These are phyloP conservation scores for Arabidopsis suecica DNA, from an alignment of 345 rosid species.

Conservation along the genomic window DNA sequence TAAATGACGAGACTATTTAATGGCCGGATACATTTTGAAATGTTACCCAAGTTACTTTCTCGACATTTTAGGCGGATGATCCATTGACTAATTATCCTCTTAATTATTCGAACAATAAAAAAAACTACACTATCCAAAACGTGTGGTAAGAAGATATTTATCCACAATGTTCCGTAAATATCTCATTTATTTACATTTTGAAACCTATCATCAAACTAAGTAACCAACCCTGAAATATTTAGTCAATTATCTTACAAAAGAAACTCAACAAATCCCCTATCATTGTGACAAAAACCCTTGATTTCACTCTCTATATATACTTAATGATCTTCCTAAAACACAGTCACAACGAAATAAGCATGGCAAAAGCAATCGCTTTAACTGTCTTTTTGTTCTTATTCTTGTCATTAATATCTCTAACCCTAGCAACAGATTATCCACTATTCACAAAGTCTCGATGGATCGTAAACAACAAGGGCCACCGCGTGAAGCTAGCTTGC, in stretches of 20 bases:
- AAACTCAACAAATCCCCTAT: conserved; percentile 29
- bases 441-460: conserved; percentile 61
- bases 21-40: not conserved
- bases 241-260: conserved; percentile 16
- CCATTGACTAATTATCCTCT: conserved; percentile 5
- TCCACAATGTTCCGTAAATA: conserved; percentile 31
- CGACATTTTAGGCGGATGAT: conserved; percentile 23
- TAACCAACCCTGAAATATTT: not conserved
- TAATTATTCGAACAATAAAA: conserved; percentile 3
- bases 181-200: not conserved
- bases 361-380: conserved; percentile 19
- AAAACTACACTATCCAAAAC: conserved; percentile 8
- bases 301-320: not conserved
- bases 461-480: conserved; percentile 58
- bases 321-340: not conserved
- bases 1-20: not conserved
- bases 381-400: conserved; percentile 10
- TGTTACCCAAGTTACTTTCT: not conserved
- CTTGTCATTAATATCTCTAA: conserved; percentile 18
- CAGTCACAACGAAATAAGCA: conserved; percentile 25
- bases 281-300: conserved; percentile 10
- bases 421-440: conserved; percentile 41
- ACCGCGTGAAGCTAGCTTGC: conserved; percentile 73
- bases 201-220: conserved; percentile 19
- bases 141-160: conserved; percentile 23